A percentile compares a stretch with the other conserved stretches of the same genome.
Conservation (phyloP, 306 rosid genomes). For the Malus sieversii region DNA sequence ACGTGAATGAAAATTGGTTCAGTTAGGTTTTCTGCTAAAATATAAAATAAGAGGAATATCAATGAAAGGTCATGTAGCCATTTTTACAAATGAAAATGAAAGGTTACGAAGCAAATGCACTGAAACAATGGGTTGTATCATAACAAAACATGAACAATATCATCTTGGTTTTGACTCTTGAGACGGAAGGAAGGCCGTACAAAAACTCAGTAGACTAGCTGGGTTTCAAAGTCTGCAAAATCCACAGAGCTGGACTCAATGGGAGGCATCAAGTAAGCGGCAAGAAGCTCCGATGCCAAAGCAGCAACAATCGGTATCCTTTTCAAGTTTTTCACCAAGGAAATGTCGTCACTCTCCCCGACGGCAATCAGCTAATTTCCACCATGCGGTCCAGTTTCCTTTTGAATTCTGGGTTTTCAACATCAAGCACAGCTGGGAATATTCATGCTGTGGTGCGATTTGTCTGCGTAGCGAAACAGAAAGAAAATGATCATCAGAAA, state of each 20-base stretch:
- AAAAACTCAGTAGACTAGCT: conserved; percentile 69
- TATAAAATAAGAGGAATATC: no score
- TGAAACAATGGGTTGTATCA: neutral
- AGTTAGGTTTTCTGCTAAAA: no score
- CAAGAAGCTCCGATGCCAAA: conserved; percentile 36
- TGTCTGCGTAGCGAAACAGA: conserved; percentile 45
- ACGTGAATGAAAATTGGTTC: no score
- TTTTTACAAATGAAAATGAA: neutral
- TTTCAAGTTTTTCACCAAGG: no score
- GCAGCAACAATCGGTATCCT: no score
- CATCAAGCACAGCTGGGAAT: no score
- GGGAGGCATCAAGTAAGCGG: conserved; percentile 89
- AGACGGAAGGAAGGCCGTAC: conserved; percentile 18
- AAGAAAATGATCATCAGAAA: no score
- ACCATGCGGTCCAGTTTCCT: no score
- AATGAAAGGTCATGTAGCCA: neutral
- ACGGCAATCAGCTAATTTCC: no score
- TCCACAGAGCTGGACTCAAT: conserved; percentile 97
- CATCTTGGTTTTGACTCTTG: neutral
- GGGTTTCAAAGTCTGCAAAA: conserved; percentile 79
- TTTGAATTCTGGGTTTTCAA: no score
- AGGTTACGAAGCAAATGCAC: neutral
- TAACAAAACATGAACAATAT: neutral
- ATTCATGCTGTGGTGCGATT: conserved; percentile 69
- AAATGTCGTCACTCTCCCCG: no score